Evolutionary conservation across 2,329 filamentous ascomycete genomes (phyloP).

Genomic region (Conoideocrella luteorostrata): DNA sequence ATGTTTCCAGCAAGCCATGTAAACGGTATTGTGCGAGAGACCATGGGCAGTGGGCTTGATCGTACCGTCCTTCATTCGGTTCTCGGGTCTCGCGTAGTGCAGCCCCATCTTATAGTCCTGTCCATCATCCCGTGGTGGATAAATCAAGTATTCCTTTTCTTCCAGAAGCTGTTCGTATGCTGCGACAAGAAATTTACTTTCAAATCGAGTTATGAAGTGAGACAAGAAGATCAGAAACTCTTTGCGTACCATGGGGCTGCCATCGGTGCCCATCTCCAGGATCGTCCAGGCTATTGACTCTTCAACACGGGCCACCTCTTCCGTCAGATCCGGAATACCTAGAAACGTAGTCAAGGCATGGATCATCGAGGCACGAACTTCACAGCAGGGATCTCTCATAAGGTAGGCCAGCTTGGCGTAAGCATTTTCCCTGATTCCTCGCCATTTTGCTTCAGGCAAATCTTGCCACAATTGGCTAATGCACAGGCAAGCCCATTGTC

Average conservation of each 20-base stretch:
- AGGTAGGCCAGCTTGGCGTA: slow-evolving; percentile 75
- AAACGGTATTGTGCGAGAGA: slow-evolving; percentile 80
- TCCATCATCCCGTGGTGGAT: slow-evolving; percentile 48
- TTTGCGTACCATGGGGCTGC: slow-evolving; percentile 87
- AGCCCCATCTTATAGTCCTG: slow-evolving; percentile 56
- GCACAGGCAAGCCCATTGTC: slow-evolving; percentile 94
- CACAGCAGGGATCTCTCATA: slow-evolving; percentile 78
- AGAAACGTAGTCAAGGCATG: slow-evolving; percentile 92
- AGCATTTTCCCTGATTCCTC: slow-evolving; percentile 83
- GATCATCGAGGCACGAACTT: slow-evolving; percentile 88
- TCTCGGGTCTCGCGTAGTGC: slow-evolving; percentile 52
- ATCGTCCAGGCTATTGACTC: slow-evolving; percentile 85
- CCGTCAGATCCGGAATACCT: slow-evolving; percentile 85
- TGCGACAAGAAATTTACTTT: slow-evolving; percentile 85
- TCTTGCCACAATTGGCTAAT: slow-evolving; percentile 92
- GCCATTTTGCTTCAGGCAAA: slow-evolving; percentile 89
- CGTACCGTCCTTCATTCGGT: slow-evolving; percentile 50
- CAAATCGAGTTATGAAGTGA: slow-evolving; percentile 81
- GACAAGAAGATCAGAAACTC: slow-evolving; percentile 93
- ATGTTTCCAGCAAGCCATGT: slow-evolving; percentile 91
- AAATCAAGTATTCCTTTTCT: slow-evolving; percentile 64
- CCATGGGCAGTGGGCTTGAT: slow-evolving; percentile 52
- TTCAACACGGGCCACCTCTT: slow-evolving; percentile 85
- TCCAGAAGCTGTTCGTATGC: slow-evolving; percentile 87
- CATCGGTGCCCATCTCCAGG: slow-evolving; percentile 87